These are phyloP conservation scores for Candida anutae DNA, from an alignment of 1,139 yeast genomes.

Conservation along the genomic window DNA sequence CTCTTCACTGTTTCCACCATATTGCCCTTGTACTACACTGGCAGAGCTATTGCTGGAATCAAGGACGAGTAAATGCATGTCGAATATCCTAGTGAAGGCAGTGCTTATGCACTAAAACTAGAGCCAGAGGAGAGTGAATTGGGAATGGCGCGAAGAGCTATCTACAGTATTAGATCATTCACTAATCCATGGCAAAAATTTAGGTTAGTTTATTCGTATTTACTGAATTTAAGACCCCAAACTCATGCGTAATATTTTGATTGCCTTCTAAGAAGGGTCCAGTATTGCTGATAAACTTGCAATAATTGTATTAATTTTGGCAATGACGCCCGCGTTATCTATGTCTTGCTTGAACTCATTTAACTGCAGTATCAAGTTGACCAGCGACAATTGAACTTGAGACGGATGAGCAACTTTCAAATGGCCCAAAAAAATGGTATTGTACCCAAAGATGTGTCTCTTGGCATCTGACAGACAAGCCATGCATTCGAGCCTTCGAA, in stretches of 20 bases:
- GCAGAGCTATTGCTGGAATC: slow-evolving; percentile 69
- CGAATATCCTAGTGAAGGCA: background rate
- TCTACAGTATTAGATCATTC: too few relatives aligned
- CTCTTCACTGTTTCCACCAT: slow-evolving; percentile 67
- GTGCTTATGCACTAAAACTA: background rate
- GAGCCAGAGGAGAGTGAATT: too few relatives aligned
- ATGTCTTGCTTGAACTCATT: slow-evolving; percentile 3
- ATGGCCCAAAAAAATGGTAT: slow-evolving; percentile 8
- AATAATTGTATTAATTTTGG: too few relatives aligned
- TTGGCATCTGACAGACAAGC: slow-evolving; percentile 3
- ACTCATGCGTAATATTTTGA: too few relatives aligned
- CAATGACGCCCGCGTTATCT: slow-evolving; percentile 3
- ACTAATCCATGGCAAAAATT: too few relatives aligned
- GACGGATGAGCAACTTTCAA: slow-evolving; percentile 3
- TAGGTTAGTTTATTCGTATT: too few relatives aligned
- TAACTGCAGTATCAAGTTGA: slow-evolving; percentile 1
- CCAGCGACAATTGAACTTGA: slow-evolving; percentile 1
- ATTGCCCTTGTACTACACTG: slow-evolving; percentile 67
- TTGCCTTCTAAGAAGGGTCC: too few relatives aligned
- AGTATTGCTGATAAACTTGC: too few relatives aligned
- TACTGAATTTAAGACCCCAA: too few relatives aligned
- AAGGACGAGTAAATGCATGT: slow-evolving; percentile 34
- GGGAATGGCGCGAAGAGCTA: too few relatives aligned
- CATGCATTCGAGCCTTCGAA: slow-evolving; percentile 2
- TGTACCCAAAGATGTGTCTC: slow-evolving; percentile 10